phyloP scores from a whole-genome alignment of 768 basidiomycete species.

The Trametes meyenii region DNA sequence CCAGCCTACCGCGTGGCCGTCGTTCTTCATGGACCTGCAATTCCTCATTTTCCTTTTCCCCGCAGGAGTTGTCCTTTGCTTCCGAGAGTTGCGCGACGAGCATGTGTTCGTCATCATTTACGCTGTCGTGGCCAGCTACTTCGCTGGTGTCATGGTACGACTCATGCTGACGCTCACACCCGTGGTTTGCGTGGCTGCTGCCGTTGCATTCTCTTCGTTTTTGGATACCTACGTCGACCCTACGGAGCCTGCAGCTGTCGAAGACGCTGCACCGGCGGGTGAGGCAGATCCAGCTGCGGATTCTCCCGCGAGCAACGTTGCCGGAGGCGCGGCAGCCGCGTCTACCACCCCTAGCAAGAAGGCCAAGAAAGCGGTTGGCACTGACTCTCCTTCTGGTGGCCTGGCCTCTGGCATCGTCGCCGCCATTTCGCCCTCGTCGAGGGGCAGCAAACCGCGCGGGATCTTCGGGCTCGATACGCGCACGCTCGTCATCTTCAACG shows the following conservation, averaged over 20 bases:
- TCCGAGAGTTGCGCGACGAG: constrained; percentile 92
- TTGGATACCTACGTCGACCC: constrained; percentile 92
- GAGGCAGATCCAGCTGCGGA: constrained; percentile 30
- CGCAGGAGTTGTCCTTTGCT: constrained; percentile 92
- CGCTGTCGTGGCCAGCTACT: constrained; percentile 93
- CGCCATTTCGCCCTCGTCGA: constrained; percentile 34
- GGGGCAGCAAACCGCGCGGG: constrained; percentile 48
- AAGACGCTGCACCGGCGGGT: constrained; percentile 34
- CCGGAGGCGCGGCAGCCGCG: constrained; percentile 21
- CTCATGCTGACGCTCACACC: constrained; percentile 97
- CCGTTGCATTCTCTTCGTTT: constrained; percentile 86
- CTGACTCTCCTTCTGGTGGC: constrained; percentile 33
- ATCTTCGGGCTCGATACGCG: constrained; percentile 89
- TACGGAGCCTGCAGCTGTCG: constrained; percentile 56
- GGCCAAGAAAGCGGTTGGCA: constrained; percentile 49
- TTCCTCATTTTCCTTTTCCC: constrained; percentile 98
- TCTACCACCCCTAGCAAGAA: constrained; percentile 37
- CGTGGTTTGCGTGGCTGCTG: constrained; percentile 92
- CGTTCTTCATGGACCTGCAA: constrained; percentile 99
- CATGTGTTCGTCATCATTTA: constrained; percentile 99
- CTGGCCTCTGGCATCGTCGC: constrained; percentile 45
- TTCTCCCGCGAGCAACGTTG: constrained; percentile 35
- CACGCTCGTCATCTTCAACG: constrained; percentile 70
- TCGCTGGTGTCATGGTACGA: constrained; percentile 99
- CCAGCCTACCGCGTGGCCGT: constrained; percentile 99